A percentile compares a stretch with the other conserved stretches of the same genome.
phyloP scores from a whole-genome alignment of 805 yeast species.

The Wickerhamomyces xylosicus region DNA sequence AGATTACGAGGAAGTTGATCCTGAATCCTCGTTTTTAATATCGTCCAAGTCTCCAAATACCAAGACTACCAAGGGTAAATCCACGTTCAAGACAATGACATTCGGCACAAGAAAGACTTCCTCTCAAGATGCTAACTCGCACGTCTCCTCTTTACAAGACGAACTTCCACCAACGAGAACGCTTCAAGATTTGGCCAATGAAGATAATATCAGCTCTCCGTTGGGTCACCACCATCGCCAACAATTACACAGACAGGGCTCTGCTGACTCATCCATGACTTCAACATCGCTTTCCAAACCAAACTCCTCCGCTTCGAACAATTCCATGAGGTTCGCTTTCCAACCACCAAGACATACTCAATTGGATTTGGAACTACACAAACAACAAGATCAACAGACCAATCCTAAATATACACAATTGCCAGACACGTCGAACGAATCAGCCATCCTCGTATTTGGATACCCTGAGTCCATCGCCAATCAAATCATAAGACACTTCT shows the following conservation, averaged over 20 bases:
- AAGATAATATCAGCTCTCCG: slow-evolving; percentile 18
- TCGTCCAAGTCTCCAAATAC: slow-evolving; percentile 7
- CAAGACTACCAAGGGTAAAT: slow-evolving; percentile 14
- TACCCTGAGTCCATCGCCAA: slow-evolving; percentile 71
- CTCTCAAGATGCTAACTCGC: slow-evolving; percentile 11
- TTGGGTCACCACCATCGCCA: not conserved
- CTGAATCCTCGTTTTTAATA: slow-evolving; percentile 16
- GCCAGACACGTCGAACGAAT: slow-evolving; percentile 23
- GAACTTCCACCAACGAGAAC: slow-evolving; percentile 33
- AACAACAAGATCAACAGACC: not conserved
- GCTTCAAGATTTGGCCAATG: slow-evolving; percentile 29
- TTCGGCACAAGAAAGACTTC: slow-evolving; percentile 26
- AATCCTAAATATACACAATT: not conserved
- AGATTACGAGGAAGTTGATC: slow-evolving; percentile 11
- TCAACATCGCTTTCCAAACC: not conserved
- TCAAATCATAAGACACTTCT: slow-evolving; percentile 59
- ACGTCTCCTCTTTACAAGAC: slow-evolving; percentile 23
- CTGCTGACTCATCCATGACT: not conserved
- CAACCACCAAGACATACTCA: not conserved
- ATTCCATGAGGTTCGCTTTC: not conserved
- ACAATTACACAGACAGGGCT: no score
- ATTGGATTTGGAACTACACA: not conserved
- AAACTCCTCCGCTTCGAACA: not conserved
- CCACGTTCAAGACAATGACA: slow-evolving; percentile 22
- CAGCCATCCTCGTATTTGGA: slow-evolving; percentile 79